Conservation (phyloP, 805 yeast species). For the Zygosaccharomyces gambellarensis region DNA sequence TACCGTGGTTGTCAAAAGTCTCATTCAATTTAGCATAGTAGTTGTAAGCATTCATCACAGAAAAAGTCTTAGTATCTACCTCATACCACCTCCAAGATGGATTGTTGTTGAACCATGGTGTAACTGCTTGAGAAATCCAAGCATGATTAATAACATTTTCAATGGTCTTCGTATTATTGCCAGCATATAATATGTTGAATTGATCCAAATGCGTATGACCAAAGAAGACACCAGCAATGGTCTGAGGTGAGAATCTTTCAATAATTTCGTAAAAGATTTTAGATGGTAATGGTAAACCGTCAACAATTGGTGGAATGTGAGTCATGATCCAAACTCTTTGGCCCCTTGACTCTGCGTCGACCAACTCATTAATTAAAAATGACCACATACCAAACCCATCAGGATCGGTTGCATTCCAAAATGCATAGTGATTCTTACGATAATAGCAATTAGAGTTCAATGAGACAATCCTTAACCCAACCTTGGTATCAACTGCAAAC, state of each 20-base stretch:
- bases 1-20: conserved; percentile 48
- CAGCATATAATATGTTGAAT: conserved; percentile 54
- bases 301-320: conserved; percentile 60
- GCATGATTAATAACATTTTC: conserved; percentile 51
- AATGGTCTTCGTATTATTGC: conserved; percentile 38
- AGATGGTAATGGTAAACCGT: conserved; percentile 59
- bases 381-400: conserved; percentile 61
- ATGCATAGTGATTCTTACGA: conserved; percentile 55
- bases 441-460: conserved; percentile 67
- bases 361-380: conserved; percentile 56
- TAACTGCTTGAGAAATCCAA: conserved; percentile 62
- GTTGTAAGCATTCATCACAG: conserved; percentile 54
- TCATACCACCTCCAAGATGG: conserved; percentile 73
- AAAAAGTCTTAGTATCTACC: conserved; percentile 57
- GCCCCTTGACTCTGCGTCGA: conserved; percentile 51
- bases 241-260: conserved; percentile 62
- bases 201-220: conserved; percentile 73
- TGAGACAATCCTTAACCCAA: conserved; percentile 57
- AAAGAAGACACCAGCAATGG: conserved; percentile 63
- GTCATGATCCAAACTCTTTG: conserved; percentile 72
- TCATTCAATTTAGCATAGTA: conserved; percentile 57
- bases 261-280: conserved; percentile 51
- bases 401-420: conserved; percentile 47
- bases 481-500: conserved; percentile 49
- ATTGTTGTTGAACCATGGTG: conserved; percentile 55